These are phyloP conservation scores for Salvia miltiorrhiza DNA, from an alignment of 257 asterid genomes.

Conservation along the genomic window DNA sequence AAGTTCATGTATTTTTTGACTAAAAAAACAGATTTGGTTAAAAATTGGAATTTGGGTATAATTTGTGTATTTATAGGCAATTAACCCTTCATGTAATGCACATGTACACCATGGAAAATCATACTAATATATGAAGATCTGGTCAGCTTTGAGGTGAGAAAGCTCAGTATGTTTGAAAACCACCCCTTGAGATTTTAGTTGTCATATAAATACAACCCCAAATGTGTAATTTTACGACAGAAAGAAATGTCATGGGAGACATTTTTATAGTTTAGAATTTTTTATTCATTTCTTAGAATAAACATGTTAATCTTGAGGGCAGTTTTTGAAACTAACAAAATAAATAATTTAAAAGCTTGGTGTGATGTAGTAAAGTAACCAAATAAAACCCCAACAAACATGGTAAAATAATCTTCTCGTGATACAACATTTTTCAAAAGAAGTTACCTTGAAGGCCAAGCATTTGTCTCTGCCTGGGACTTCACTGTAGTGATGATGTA, in stretches of 20 bases:
- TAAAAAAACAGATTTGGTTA: no score
- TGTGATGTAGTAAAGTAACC: not conserved
- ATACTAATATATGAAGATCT: not conserved
- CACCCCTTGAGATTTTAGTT: not conserved
- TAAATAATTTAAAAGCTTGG: no score
- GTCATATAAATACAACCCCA: not conserved
- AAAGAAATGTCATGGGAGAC: not conserved
- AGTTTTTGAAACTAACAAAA: not conserved
- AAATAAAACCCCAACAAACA: not conserved
- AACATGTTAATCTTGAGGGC: not conserved
- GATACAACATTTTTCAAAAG: not conserved
- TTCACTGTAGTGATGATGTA: constrained; percentile 49
- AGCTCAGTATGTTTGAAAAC: not conserved
- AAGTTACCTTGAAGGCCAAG: constrained; percentile 63
- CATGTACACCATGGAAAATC: not conserved
- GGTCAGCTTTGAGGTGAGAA: not conserved
- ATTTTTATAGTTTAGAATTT: not conserved
- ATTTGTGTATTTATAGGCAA: no score
- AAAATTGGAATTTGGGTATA: no score
- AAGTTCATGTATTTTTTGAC: no score
- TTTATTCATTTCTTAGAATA: not conserved
- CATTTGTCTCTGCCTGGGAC: constrained; percentile 32
- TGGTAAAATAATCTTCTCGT: not conserved
- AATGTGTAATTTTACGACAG: not conserved
- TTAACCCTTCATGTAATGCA: not conserved